These are phyloP conservation scores for Globisporangium yorkense DNA, from an alignment of 352 stramenopile genomes.

Conservation along the genomic window DNA sequence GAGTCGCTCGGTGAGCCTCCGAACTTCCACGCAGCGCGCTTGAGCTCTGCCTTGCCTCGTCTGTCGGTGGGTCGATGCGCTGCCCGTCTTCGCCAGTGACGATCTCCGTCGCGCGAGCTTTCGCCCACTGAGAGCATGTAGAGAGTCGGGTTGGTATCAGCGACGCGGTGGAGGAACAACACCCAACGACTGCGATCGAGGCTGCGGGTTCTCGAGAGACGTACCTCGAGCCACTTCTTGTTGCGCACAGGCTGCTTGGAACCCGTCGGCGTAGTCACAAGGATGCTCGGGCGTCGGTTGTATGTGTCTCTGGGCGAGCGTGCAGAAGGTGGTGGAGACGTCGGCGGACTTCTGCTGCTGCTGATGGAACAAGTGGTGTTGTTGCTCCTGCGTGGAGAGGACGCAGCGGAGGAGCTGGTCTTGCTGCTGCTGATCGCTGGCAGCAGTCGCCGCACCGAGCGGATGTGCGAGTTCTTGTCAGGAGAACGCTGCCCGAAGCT, in stretches of 20 bases:
- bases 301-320: neutral
- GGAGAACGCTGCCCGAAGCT: slow-evolving; percentile 35
- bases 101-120: slow-evolving; percentile 30
- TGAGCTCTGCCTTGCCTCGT: slow-evolving; percentile 16
- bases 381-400: neutral
- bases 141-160: neutral
- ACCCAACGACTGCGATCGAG: neutral
- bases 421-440: slow-evolving; percentile 1
- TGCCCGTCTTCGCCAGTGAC: slow-evolving; percentile 17
- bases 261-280: slow-evolving; percentile 4
- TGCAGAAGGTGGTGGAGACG: neutral
- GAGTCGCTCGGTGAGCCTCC: too few species aligned
- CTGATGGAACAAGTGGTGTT: neutral
- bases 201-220: slow-evolving; percentile 2
- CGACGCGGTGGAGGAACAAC: neutral
- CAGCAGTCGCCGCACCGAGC: slow-evolving; percentile 5
- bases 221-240: slow-evolving; percentile 34
- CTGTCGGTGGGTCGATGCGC: slow-evolving; percentile 16
- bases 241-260: slow-evolving; percentile 16
- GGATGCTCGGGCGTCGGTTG: slow-evolving; percentile 10
- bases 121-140: slow-evolving; percentile 35
- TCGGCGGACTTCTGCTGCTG: neutral
- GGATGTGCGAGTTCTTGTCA: slow-evolving; percentile 6
- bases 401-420: neutral
- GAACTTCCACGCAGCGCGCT: too few species aligned